Evolutionary conservation across 352 stramenopile species (phyloP).

Genomic region (Pythium dissotocum): DNA sequence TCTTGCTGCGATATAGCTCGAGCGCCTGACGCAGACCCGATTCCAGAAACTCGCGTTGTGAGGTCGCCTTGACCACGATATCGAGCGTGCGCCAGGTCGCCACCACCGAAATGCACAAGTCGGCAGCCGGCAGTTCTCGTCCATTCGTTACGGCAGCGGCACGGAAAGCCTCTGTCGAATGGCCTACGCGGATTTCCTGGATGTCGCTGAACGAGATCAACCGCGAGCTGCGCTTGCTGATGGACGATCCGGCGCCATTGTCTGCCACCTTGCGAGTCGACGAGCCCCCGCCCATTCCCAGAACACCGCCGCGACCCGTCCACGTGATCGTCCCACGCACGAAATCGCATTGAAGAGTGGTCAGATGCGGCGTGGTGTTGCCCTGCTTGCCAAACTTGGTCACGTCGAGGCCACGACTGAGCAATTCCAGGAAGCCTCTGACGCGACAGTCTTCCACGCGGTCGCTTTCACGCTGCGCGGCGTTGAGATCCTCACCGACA

Average conservation of each 20-base stretch:
- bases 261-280: constrained; percentile 24
- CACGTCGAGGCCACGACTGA: constrained; percentile 60
- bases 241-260: not conserved
- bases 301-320: constrained; percentile 39
- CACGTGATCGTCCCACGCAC: constrained; percentile 50
- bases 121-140: constrained; percentile 28
- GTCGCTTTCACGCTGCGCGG: constrained; percentile 28
- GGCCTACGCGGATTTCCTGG: constrained; percentile 49
- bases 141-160: constrained; percentile 24
- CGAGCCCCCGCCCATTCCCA: constrained; percentile 5
- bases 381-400: constrained; percentile 59
- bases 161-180: constrained; percentile 53
- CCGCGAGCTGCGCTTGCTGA: constrained; percentile 15
- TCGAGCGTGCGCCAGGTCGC: constrained; percentile 66
- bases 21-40: constrained; percentile 37
- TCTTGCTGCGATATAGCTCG: constrained; percentile 24
- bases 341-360: constrained; percentile 60
- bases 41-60: constrained; percentile 61
- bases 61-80: constrained; percentile 44
- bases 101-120: constrained; percentile 63
- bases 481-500: not conserved
- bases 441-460: constrained; percentile 54
- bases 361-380: constrained; percentile 42
- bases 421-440: constrained; percentile 66
- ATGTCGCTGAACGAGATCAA: constrained; percentile 54